A percentile compares a stretch with the other conserved stretches of the same genome.
These are phyloP conservation scores for Alnus rubra DNA, from an alignment of 306 rosid genomes.

Conservation along the genomic window DNA sequence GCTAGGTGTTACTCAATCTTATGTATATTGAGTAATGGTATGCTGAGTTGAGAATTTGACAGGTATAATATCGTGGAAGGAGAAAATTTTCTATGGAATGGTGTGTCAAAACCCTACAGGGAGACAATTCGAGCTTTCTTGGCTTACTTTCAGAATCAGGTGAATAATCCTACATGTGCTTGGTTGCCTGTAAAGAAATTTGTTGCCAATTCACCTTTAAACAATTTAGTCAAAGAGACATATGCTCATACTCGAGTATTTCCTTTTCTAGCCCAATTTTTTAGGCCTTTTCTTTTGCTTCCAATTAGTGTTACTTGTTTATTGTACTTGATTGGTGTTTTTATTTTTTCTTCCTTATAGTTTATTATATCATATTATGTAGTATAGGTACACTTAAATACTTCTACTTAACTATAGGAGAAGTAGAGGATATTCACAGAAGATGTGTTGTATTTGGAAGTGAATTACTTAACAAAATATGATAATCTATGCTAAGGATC, in stretches of 20 bases:
- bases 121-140: conserved; percentile 95
- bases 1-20: conserved; percentile 27
- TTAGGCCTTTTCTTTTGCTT: background rate
- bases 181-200: background rate
- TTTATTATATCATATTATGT: background rate
- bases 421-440: background rate
- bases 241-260: background rate
- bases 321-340: background rate
- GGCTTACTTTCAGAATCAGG: conserved; percentile 91
- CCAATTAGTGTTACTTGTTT: background rate
- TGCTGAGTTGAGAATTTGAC: conserved; percentile 32
- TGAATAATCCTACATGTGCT: conserved; percentile 29
- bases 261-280: background rate
- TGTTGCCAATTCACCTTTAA: conserved; percentile 10
- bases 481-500: background rate
- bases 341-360: background rate
- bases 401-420: background rate
- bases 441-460: background rate
- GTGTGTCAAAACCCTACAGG: conserved; percentile 88
- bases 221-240: background rate
- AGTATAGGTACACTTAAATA: background rate
- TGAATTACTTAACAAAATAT: background rate
- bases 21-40: conserved; percentile 26
- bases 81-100: conserved; percentile 72
- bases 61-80: conserved; percentile 97